These are phyloP conservation scores for Fraxinus americana DNA, from an alignment of 257 asterid species.

Conservation along the genomic window DNA sequence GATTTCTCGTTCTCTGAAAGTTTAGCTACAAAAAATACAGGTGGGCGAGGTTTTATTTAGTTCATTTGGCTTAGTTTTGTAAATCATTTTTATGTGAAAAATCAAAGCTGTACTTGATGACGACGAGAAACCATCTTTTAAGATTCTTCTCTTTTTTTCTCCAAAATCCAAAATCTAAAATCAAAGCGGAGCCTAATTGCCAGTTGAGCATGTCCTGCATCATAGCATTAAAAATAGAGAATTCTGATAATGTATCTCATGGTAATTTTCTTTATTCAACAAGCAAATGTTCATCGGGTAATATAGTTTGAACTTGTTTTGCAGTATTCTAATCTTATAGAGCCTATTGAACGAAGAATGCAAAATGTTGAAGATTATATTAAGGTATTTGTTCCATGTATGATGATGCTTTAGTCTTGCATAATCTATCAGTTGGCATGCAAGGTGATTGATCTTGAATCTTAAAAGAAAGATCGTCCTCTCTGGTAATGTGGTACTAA, in stretches of 20 bases:
- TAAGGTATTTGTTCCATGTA: slow-evolving; percentile 47
- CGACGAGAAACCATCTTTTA: background rate
- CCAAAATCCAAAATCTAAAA: background rate
- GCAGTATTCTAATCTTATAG: slow-evolving; percentile 75
- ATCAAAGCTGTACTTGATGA: background rate
- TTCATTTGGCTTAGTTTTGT: background rate
- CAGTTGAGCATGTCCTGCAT: background rate
- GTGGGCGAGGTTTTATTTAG: background rate
- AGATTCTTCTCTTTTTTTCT: background rate
- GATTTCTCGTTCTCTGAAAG: background rate
- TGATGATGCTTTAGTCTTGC: slow-evolving; percentile 8
- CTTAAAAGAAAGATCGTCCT: background rate
- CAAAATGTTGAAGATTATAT: slow-evolving; percentile 70
- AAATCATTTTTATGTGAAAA: background rate
- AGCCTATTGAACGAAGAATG: slow-evolving; percentile 73
- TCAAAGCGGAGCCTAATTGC: background rate
- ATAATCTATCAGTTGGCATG: background rate
- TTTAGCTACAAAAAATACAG: background rate
- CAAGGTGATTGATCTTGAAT: slow-evolving; percentile 3
- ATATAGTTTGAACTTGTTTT: slow-evolving; percentile 22
- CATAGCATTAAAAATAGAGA: background rate
- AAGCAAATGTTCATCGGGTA: slow-evolving; percentile 10
- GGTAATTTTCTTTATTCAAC: slow-evolving; percentile 3
- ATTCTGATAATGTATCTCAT: background rate
- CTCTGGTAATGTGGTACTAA: background rate